Evolutionary conservation across 192 early-diverging fungal species (phyloP), one percentile per base, ranked within the genome.

Genomic region (Linnemannia schmuckeri): DNA sequence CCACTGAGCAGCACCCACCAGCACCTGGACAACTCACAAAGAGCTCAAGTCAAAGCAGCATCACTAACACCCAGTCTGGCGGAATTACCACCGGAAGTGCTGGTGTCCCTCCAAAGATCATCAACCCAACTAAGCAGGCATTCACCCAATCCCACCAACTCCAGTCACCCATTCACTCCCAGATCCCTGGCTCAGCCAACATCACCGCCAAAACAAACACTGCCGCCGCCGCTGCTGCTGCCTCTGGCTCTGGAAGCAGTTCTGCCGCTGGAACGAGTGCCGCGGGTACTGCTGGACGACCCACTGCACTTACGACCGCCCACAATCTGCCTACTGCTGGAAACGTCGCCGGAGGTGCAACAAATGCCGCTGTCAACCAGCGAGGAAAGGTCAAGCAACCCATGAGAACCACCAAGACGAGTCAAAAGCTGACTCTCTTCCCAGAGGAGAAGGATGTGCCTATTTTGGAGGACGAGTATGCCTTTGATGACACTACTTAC

Each of bases 401-500:
- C 33, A 95, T 95, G 83, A 92, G 97, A 75, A 98, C 97, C 27
- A 96, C 97, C 57, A 98, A 98, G 87, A 96, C 93, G n/a, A 96
- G 96, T 52, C 96, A 97, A 85, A 98, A 98, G 90, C 89, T 98
- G 30, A 95, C 94, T n/a, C 89, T 98, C 30, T 95, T 98, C 63
- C 97, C 97, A 2, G 94, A 95, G 66, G 93, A 96, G 30, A 93
- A 93, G 52, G 92, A 94, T 24, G 79, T 83, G 52, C 84, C 81
- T 0, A 70, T 89, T 61, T 52, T 86, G 75, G 86, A 85, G 42
- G 76, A 85, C 33, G 89, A 88, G 33, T 83, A 87, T 63, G 90
- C 74, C 33, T 88, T 90, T 37, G 91, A 93, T 35, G 89, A 91
- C 24, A 89, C 92, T 42, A 94, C 91, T 0, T 96, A 96, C 79